Base-by-base conservation (phyloP, 176 grass and related monocot species). In the Otatea glauca region DNA sequence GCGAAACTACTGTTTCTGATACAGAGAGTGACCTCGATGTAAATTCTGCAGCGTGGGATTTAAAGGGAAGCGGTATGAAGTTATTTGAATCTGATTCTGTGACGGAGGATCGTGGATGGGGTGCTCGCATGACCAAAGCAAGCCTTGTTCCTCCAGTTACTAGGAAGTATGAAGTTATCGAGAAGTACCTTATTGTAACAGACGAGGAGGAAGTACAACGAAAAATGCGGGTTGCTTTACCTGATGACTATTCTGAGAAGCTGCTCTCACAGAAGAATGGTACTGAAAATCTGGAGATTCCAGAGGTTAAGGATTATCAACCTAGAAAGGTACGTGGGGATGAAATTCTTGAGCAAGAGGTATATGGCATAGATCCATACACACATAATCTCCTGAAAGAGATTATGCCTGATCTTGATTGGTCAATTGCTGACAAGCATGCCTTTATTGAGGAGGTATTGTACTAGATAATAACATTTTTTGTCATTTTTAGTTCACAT, bases 351-450 rank as follows among this genome's bases (percentile, higher is more conserved):
- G 96, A 99, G 87, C 96, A 99, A 92, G 96, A 99, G 88, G 96
- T 99, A 66, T 99, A 99, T 82, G 96, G 96, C 77, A 94, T 99
- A 71, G 96, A 99, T 90, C 96, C 96, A 82, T 99, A 99, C 58
- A 99, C 96, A 27, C 96, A 99, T 77, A 99, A 99, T 79, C 93
- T 99, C 29, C 78, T 99, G 47, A 81, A 87, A 83, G 96, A 99
- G 73, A 92, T 91, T 81, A 99, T 99, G 90, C 91, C 96, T 64
- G 96, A 96, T 18, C 76, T 85, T 70, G 85, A 90, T 18, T 94
- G 90, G 91, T 74, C 77, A n/a, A 65, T 76, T 63, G 81, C 75
- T 55, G 96, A 99, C 29, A 99, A 94, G 58, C 90, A 99, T 72
- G 83, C 84, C 47, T 99, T 99, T 68, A 89, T 99, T 68, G 96